phyloP scores from a whole-genome alignment of 306 rosid species.

The Medicago truncatula region MtrunA17r5.0-ANR NC_053045.1:43121001-43121500 shows the following conservation, averaged over 20 bases:
- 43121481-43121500: conserved; percentile 70
- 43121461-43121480: conserved; percentile 61
- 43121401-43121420: conserved; percentile 32
- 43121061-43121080: conserved; percentile 8
- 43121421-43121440: conserved; percentile 43
- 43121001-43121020: neutral
- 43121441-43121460: conserved; percentile 47
- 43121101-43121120: neutral
- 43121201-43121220: conserved; percentile 54
- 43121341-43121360: conserved; percentile 44
- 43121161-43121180: conserved; percentile 70
- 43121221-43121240: conserved; percentile 71
- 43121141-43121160: conserved; percentile 54
- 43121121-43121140: neutral
- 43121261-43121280: conserved; percentile 67
- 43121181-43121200: conserved; percentile 99
- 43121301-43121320: conserved; percentile 69
- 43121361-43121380: conserved; percentile 37
- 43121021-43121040: neutral
- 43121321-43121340: conserved; percentile 13
- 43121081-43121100: neutral
- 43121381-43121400: conserved; percentile 57
- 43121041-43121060: neutral
- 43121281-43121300: conserved; percentile 72
- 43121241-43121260: conserved; percentile 88